phyloP scores from a whole-genome alignment of 495 filamentous ascomycete genomes.

The Penicillium diatomitis region DNA sequence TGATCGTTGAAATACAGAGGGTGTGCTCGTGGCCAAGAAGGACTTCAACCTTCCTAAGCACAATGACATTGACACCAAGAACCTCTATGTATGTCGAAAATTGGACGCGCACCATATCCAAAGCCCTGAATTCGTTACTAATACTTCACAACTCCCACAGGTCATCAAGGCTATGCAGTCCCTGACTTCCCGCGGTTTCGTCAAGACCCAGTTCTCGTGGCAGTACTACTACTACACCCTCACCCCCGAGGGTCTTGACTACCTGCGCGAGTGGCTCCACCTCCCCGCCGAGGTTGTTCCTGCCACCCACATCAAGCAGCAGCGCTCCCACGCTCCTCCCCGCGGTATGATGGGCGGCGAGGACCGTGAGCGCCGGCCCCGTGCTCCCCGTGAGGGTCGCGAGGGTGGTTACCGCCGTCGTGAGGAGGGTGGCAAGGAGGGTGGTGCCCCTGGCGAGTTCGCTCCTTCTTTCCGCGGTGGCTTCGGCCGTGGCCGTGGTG shows the following conservation, averaged over 20 bases:
- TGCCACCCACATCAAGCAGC: constrained; percentile 99
- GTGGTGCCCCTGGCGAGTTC: constrained; percentile 90
- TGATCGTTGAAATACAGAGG: constrained; percentile 50
- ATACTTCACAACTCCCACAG: constrained; percentile 19
- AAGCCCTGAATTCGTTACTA: not conserved
- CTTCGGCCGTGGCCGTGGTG: constrained; percentile 83
- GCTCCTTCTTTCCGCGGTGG: constrained; percentile 93
- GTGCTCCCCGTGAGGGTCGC: constrained; percentile 82
- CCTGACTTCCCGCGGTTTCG: constrained; percentile 89
- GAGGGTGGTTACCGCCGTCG: constrained; percentile 92
- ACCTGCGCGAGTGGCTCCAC: constrained; percentile 99
- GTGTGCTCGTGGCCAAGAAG: constrained; percentile 98
- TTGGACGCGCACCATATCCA: not conserved
- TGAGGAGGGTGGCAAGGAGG: constrained; percentile 86
- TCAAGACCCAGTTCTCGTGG: constrained; percentile 99
- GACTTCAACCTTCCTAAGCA: constrained; percentile 93
- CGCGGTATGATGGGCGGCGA: constrained; percentile 97
- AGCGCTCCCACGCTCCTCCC: constrained; percentile 95
- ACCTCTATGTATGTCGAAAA: constrained; percentile 60
- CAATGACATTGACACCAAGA: constrained; percentile 93
- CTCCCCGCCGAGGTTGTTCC: constrained; percentile 99
- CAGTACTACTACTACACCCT: constrained; percentile 99
- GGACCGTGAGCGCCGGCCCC: constrained; percentile 70
- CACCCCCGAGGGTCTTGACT: constrained; percentile 98
- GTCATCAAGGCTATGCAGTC: constrained; percentile 99